Base-by-base conservation (phyloP, 2,329 filamentous ascomycete genomes). In the Hymenoscyphus occultus region DNA sequence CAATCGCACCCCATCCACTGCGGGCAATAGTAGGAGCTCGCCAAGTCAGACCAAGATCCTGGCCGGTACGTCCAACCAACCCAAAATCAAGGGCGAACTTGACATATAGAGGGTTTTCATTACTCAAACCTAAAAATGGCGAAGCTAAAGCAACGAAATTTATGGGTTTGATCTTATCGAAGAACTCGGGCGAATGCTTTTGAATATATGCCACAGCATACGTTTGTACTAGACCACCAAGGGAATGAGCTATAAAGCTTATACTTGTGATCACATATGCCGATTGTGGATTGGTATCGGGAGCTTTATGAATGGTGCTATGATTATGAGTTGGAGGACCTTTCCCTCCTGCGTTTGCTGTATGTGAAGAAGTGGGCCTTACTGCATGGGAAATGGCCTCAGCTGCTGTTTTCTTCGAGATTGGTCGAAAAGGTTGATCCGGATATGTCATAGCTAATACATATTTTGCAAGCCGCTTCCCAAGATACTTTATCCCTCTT, bases 31-130 rank as follows among this genome's bases (percentile, higher is more conserved):
- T 94, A 7, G 94, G 94, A 14, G 94, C 89, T 72, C 92, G 87
- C 95, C 95, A 99, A 0, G 93, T 97, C 67, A 99, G 80, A 28
- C 95, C 95, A 9, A 99, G 83, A 78, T 99, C 95, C 77, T 98
- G 92, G 7, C 95, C 95, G 2, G 95, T 97, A 62, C 94, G 86
- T n/a, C 95, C 95, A 14, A 99, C 94, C 1, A 99, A 83, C 0
- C 95, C 95, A 78, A 98, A 96, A 76, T 99, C 95, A 3, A 99
- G 81, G 0, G 95, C 95, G 76, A 99, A 98, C 73, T 93, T 96
- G 77, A 99, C 91, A 76, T 99, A 99, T 64, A 98, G 83, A 0
- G 95, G 95, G 72, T 99, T 99, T 75, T 99, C 95, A 75, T 99
- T 97, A 77, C 94, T 98, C 45, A 98, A 80, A 0, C 94, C 94